Base-by-base conservation (phyloP, 23 red algal genomes). In the Gracilariopsis chorda region DNA sequence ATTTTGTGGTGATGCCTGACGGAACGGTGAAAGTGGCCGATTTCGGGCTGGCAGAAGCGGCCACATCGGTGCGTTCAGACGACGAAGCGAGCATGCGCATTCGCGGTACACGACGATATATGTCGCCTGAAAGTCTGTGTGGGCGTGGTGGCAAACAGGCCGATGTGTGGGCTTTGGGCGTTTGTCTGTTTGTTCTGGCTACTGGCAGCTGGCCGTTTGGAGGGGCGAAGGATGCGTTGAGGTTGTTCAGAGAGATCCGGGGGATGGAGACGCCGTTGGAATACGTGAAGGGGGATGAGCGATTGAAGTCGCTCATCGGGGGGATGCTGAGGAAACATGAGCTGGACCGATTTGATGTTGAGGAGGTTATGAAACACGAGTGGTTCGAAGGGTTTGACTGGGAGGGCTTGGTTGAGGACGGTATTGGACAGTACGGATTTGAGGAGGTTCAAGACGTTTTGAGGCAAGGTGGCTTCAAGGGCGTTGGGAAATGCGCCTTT, bases 161-260 rank as follows among this genome's bases (percentile, higher is more conserved):
- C 27, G 77, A 81, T 20, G 77, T 81, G 45, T 81, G 77, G 77
- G 77, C 77, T 23, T 35, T 81, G 3, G 77, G 48, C 33, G 77
- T 81, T 7, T 46, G 36, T 12, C 45, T 52, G 51, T 81, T 46
- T 35, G 51, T 57, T 10, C 34, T 81, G 12, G 13, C 8, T 20
- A 33, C 25, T 59, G 77, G 77, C 7, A 5, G 77, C 7, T 59
- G 45, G 47, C 77, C 77, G 46, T 81, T 81, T 58, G 77, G 48
- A 9, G 30, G 48, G 21, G 77, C 44, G 11, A 48, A 24, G 14
- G 69, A 75, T 75, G 37, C 69, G 10, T 21, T 7, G 16, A 8
- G 44, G 7, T 35, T 75, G 21, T 75, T 75, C 44, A 10, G 44
- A 17, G 44, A 75, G 11, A 75, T 75, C 19, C 13, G 57, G 13